Evolutionary conservation across 108 stramenopile genomes (phyloP).

Genomic region (Cafeteria roenbergensis): DNA sequence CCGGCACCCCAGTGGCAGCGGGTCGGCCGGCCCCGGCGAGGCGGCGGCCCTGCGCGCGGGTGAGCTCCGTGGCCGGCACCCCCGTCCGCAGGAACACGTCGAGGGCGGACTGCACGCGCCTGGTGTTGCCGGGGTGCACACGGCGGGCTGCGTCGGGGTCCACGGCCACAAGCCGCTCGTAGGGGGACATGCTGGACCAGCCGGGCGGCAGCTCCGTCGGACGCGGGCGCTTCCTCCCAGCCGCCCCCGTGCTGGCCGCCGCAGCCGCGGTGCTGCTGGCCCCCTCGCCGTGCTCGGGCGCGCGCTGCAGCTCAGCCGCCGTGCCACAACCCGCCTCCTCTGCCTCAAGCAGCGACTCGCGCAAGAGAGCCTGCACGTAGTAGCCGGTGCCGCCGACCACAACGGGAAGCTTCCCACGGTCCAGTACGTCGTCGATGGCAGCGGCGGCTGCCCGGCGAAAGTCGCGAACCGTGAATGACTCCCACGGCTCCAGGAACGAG

Average conservation of each 20-base stretch:
- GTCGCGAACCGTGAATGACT: neutral
- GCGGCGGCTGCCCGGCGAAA: neutral
- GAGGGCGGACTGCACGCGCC: slow-evolving; percentile 8
- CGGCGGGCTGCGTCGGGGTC: slow-evolving; percentile 9
- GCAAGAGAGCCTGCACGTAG: slow-evolving; percentile 12
- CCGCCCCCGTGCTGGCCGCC: neutral
- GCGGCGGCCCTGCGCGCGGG: neutral
- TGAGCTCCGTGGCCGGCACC: neutral
- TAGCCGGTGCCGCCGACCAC: slow-evolving; percentile 18
- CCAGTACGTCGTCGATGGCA: slow-evolving; percentile 2
- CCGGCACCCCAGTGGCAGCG: neutral
- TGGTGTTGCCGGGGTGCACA: slow-evolving; percentile 8
- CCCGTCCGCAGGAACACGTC: neutral
- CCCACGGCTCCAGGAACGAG: slow-evolving; percentile 3
- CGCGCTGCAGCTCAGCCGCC: neutral
- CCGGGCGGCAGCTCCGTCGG: neutral
- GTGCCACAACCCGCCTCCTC: neutral
- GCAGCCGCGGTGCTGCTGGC: neutral
- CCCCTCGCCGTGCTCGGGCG: neutral
- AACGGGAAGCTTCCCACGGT: slow-evolving; percentile 12
- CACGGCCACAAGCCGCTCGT: slow-evolving; percentile 1
- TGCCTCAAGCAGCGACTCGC: neutral
- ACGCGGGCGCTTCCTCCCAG: neutral
- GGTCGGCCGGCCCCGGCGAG: too few species aligned
- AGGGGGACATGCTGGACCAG: neutral